Base-by-base conservation (phyloP, 2,329 filamentous ascomycete species). In the Dothideomycetidae sp. region DNA sequence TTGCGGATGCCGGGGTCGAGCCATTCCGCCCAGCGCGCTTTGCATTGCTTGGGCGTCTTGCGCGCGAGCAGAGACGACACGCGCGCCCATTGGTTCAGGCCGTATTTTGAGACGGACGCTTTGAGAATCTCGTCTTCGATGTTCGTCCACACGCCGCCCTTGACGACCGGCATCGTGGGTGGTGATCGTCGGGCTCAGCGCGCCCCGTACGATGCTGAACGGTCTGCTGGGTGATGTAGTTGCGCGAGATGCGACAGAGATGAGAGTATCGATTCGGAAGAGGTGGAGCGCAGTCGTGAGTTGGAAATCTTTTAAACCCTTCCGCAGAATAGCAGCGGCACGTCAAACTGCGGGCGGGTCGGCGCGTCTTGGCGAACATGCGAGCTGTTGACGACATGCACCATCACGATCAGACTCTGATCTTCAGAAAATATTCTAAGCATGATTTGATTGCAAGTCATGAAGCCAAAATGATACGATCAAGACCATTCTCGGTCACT, bases 21-120 rank as follows among this genome's bases (percentile, higher is more conserved):
- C 88, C 90, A 98, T 71, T 98, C 88, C 57, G 79, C 77, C 90
- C 90, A 98, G 64, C 90, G 73, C 43, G 90, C 88, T 66, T 98
- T 98, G 75, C 90, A 98, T 66, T 98, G 90, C 66, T 98, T 98
- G 36, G 90, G 78, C 19, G 90, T 96, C 62, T 98, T 98, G 54
- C 92, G 83, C 56, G 88, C 88, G 48, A 98, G 78, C 47, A 98
- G 74, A 41, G 90, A 96, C 39, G 90, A 94, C 46, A 96, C 90
- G 60, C 90, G 88, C 56, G 90, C 88, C 90, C 90, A 98, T 63
- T 98, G 90, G 55, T 93, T 90, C 16, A 93, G 71, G 34, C 85
- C 85, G 68, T 93, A 93, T 60, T 93, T 93, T 50, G 82, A 90
- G 46, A 93, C 84, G 42, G 81, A 81, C 40, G 85, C 86, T 63